Evolutionary conservation across 768 basidiomycete genomes (phyloP), one percentile per base, ranked within the genome.

Genomic region (Leccinum subtestaceum): DNA sequence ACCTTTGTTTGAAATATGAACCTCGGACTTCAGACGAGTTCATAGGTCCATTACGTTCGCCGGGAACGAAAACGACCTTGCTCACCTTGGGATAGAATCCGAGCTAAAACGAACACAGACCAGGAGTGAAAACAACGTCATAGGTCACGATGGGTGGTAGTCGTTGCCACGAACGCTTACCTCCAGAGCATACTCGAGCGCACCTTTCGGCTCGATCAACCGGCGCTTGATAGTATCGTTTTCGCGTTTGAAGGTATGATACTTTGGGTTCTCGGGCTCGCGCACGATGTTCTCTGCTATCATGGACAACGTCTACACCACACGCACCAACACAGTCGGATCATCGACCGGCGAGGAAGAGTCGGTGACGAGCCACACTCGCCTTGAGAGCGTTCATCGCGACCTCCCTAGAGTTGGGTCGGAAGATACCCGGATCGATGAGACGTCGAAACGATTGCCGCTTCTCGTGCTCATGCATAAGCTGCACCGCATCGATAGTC

Each of bases 111-210:
- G 21, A 19, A 62, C 40, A n/a, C 40, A 19, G 40, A 45, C 38
- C 23, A 6, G 38, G 17, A 11, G 19, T 19, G 19, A 17, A n/a
- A 40, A 10, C 15, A 3, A 38, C 17, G 27, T 29, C 27, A 17
- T 32, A 23, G 46, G 15, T 48, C 4, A 49, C 8, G 48, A 49
- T 17, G 13, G 25, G 13, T 15, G 25, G 23, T 12, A 49, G 8
- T 8, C 5, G 17, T 17, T 4, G 17, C 25, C 8, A n/a, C 27
- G 27, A n/a, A 79, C 40, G 15, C 88, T 72, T 31, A 90, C 91
- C 66, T 83, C 89, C 45, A 90, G 78, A 1, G 88, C 90, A 75
- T 89, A 93, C 70, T 94, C 91, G 40, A 94, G 74, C 0, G 88
- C 80, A 3, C 91, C 72, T 76, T 87, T 83, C 13, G 84, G 84